Evolutionary conservation across 1,284 basidiomycete genomes (phyloP), one percentile per base, ranked within the genome.

Genomic region (Malassezia sp.): DNA sequence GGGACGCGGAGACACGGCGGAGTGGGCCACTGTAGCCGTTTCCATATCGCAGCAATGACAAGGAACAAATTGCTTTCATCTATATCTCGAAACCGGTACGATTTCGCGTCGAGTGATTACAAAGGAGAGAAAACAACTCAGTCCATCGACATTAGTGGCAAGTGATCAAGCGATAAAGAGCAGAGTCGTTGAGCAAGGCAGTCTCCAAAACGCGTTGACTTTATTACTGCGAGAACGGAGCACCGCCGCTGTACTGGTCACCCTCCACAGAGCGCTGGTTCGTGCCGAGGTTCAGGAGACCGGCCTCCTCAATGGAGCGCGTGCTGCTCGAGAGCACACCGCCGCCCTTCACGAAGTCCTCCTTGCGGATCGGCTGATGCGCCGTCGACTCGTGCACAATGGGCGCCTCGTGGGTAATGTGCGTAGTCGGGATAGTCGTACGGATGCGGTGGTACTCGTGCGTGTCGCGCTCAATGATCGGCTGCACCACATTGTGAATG

Each of bases 401-500:
- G 49, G 66, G 69, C 29, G 65, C 65, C 54, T 67, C 62, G 57
- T 68, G 63, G 18, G 58, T 60, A 12, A 61, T 57, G 29, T 59
- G 51, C 34, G 55, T 53, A 34, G 59, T 63, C 24, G 65, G 65
- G 42, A 68, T 60, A 24, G 52, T 53, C n/a, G 63, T 67, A 39
- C 64, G 60, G 40, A 63, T 63, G 38, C 63, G 59, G 57, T 65
- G 59, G 60, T 65, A 59, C 54, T 68, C 66, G 57, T 70, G 67
- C 2, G 54, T 56, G 45, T 71, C 69, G 41, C 65, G 60, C 56
- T 67, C 49, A 22, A 71, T 61, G 44, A 67, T 54, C 15, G 70
- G 70, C 55, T 70, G 67, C 9, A 71, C 67, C 20, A 71, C 56
- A 56, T 71, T 68, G 61, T 69, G 66, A 27, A 71, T 63, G 55